A percentile compares a stretch with the other conserved stretches of the same genome.
These are phyloP conservation scores for Halophytophthora batemanensis DNA, from an alignment of 352 stramenopile species.

Conservation along the genomic window DNA sequence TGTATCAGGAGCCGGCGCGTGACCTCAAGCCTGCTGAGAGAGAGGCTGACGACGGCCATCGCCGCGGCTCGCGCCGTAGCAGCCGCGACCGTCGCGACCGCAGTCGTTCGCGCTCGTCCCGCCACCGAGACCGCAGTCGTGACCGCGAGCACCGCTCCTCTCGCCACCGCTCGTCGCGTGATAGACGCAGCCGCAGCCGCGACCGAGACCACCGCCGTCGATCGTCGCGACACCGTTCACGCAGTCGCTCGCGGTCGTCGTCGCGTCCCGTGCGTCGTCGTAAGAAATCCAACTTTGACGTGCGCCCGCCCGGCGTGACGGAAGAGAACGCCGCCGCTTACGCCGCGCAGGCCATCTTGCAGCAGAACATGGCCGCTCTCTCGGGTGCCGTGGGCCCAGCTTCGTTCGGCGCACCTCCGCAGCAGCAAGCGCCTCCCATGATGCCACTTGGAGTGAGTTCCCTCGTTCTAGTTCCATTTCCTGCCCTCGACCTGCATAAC, in stretches of 20 bases:
- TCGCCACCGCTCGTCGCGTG: conserved; percentile 24
- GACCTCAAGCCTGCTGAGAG: conserved; percentile 3
- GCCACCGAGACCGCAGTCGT: conserved; percentile 30
- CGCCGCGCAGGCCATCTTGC: conserved; percentile 77
- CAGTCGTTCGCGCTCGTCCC: conserved; percentile 42
- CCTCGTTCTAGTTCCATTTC: conserved; percentile 1
- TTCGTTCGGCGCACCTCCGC: conserved; percentile 57
- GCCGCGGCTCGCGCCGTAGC: conserved; percentile 33
- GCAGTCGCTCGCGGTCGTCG: conserved; percentile 44
- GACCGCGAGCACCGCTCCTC: conserved; percentile 39
- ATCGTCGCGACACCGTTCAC: conserved; percentile 27
- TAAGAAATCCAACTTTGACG: conserved; percentile 84
- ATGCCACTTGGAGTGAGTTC: conserved; percentile 22
- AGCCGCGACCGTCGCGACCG: conserved; percentile 29
- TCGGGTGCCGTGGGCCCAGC: conserved; percentile 56
- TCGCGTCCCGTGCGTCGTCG: conserved; percentile 46
- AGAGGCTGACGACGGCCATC: conserved; percentile 15
- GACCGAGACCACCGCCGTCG: conserved; percentile 30
- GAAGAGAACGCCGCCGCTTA: conserved; percentile 82
- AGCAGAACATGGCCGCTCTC: conserved; percentile 79
- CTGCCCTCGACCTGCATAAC: neutral
- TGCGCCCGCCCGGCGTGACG: conserved; percentile 73
- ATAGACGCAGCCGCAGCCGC: conserved; percentile 33
- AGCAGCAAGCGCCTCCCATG: conserved; percentile 8
- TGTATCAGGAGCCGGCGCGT: conserved; percentile 23